These are phyloP conservation scores for Cyanidioschyzon merolae DNA, from an alignment of 23 red algal genomes.

Conservation along the genomic window DNA sequence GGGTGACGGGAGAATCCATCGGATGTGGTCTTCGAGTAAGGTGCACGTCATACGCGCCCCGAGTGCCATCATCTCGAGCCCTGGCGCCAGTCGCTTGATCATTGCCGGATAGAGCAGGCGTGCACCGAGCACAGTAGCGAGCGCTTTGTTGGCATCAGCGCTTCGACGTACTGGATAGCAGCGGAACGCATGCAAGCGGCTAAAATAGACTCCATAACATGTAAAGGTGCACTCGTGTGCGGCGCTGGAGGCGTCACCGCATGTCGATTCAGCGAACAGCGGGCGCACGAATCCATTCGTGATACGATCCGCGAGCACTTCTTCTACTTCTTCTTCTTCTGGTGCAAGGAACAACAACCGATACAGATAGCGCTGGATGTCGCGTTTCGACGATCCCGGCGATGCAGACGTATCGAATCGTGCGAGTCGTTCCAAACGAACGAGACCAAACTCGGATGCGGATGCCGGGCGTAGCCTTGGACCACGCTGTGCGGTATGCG, in stretches of 20 bases:
- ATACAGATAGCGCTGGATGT: neutral
- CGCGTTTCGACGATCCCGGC: too few species aligned
- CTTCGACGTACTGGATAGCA: neutral
- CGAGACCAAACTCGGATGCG: neutral
- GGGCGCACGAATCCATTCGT: neutral
- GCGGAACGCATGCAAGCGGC: neutral
- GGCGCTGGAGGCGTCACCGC: neutral
- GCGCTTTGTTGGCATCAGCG: neutral
- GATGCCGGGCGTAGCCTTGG: neutral
- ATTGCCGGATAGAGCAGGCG: conserved; percentile 11
- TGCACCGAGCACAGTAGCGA: neutral
- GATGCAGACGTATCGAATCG: neutral
- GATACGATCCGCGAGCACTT: neutral
- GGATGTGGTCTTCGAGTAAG: neutral
- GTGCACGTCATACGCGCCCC: conserved; percentile 16
- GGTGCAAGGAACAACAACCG: neutral
- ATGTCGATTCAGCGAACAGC: neutral
- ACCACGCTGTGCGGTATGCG: neutral
- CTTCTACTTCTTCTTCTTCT: neutral
- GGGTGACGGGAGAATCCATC: neutral
- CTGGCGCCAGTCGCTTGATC: conserved; percentile 3
- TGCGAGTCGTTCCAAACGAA: neutral
- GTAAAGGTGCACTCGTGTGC: neutral
- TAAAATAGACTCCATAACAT: neutral
- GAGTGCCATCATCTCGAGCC: conserved; percentile 3